phyloP scores from a whole-genome alignment of 495 filamentous ascomycete genomes.

The Melanomma pulvis-pyrius region DNA sequence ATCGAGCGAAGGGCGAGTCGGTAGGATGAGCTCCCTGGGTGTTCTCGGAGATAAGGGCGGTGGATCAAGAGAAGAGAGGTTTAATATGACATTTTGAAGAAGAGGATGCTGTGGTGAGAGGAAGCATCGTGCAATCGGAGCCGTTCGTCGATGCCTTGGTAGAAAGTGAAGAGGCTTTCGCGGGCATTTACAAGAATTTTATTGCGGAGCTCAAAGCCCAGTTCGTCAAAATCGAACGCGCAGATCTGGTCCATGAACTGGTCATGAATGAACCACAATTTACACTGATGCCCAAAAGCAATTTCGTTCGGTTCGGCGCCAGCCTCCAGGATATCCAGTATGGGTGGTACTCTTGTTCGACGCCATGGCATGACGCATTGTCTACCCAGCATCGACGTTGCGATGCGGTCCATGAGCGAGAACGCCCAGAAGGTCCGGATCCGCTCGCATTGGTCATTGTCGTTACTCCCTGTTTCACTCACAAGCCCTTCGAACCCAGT shows the following conservation, averaged over 20 bases:
- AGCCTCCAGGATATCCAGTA: background rate
- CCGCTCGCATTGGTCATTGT: background rate
- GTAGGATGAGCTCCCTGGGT: background rate
- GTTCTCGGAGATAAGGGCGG: background rate
- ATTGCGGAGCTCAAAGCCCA: background rate
- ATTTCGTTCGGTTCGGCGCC: background rate
- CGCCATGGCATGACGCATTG: background rate
- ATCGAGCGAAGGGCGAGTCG: background rate
- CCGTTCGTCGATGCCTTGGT: background rate
- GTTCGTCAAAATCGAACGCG: background rate
- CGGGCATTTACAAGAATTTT: background rate
- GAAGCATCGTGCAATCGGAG: background rate
- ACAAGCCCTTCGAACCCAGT: background rate
- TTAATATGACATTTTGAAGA: background rate
- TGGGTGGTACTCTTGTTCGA: background rate
- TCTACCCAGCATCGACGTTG: background rate
- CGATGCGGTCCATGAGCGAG: background rate
- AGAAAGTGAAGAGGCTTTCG: background rate
- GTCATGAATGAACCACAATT: background rate
- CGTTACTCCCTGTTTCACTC: background rate
- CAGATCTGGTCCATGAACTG: background rate
- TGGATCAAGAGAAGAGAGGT: background rate
- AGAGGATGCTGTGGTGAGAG: background rate
- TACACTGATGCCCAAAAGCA: background rate
- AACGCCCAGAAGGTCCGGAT: background rate